These are phyloP conservation scores for Nitzschia sp. DNA, from an alignment of 108 stramenopile genomes.

Conservation along the genomic window DNA sequence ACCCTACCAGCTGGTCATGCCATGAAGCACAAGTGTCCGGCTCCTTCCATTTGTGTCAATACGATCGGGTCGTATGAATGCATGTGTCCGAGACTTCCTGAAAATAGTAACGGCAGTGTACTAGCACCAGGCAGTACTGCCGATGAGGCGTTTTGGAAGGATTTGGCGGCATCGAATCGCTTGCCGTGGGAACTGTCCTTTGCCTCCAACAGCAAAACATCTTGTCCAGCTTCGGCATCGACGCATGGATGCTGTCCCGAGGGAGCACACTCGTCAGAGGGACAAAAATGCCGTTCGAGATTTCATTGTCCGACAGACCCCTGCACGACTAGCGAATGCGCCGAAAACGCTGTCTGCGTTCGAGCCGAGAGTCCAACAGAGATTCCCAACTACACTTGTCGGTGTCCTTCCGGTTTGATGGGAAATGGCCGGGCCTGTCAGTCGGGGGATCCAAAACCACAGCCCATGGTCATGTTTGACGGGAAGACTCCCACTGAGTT, in stretches of 20 bases:
- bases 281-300: slow-evolving; percentile 48
- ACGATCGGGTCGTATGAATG: slow-evolving; percentile 93
- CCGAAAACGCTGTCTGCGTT: slow-evolving; percentile 59
- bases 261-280: slow-evolving; percentile 51
- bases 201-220: slow-evolving; percentile 33
- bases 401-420: slow-evolving; percentile 73
- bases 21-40: slow-evolving; percentile 79
- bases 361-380: slow-evolving; percentile 48
- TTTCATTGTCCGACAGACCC: slow-evolving; percentile 80
- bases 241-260: slow-evolving; percentile 65
- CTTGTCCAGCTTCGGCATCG: slow-evolving; percentile 56
- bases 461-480: slow-evolving; percentile 80
- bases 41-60: slow-evolving; percentile 78
- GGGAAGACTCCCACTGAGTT: slow-evolving; percentile 80
- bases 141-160: slow-evolving; percentile 46
- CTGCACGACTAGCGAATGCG: slow-evolving; percentile 60
- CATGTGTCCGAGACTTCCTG: slow-evolving; percentile 59
- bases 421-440: slow-evolving; percentile 76
- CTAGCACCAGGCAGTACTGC: slow-evolving; percentile 12
- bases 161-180: slow-evolving; percentile 29
- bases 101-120: background rate
- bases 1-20: slow-evolving; percentile 57
- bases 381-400: slow-evolving; percentile 57
- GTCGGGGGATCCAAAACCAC: slow-evolving; percentile 40
- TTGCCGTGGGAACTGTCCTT: slow-evolving; percentile 71